Base-by-base conservation (phyloP, 495 filamentous ascomycete species). In the Neurospora hispaniola region DNA sequence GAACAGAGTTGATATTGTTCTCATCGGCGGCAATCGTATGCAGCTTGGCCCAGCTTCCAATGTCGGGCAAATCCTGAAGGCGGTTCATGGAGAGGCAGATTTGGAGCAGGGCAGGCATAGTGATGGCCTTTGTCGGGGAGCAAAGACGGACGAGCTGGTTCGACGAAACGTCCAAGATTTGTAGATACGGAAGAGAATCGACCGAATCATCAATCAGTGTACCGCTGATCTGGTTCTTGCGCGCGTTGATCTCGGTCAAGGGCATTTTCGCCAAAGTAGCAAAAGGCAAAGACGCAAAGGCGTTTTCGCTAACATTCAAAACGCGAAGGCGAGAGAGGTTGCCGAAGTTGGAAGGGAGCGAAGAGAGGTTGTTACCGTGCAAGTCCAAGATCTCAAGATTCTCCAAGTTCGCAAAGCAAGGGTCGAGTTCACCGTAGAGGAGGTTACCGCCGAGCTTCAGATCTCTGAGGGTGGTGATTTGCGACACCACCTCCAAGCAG, bases 371-470 rank as follows among this genome's bases (percentile, higher is more conserved):
- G 80, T 99, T 99, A 18, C 88, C 86, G 70, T 92, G 91, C 1
- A 99, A 73, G 74, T 98, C 94, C 14, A 98, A 84, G 44, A 87
- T 83, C 76, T 98, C 94, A 6, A 99, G 83, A 31, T 90, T 87
- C 40, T 76, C 78, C 68, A 98, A 82, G 40, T 84, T 84, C 23
- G 84, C 78, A 62, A 97, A 85, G 42, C 82, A 81, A 2, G 84
- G 71, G 72, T 88, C 83, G 7, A 98, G 81, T 5, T 84, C 77
- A 8, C 93, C 94, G 46, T 89, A 82, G 6, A 99, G 78, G 9
- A 86, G 81, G 75, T 98, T 98, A 39, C 93, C 90, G 16, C 89
- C 90, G 3, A 99, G 83, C 75, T 90, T 94, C 9, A 99, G 84
- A 74, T 98, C 94, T 38, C 89, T 86, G 31, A 99, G 83, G 27